Percentiles rank a stretch among this genome's conserved stretches.
These are phyloP conservation scores for Jatropha multifida DNA, from an alignment of 441 rosid species.

Conservation along the genomic window DNA sequence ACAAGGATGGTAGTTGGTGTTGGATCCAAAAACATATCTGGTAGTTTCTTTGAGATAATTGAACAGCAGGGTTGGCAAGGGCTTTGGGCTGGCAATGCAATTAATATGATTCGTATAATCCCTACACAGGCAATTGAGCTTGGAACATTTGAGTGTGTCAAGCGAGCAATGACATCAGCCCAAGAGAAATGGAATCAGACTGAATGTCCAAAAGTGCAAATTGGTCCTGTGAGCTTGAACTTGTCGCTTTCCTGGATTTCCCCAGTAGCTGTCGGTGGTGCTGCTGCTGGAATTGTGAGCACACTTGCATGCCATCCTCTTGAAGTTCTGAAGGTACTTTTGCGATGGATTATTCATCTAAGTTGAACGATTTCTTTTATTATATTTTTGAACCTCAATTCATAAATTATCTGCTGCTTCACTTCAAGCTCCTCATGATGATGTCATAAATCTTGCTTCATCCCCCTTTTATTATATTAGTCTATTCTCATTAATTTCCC, in stretches of 20 bases:
- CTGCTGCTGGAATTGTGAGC: constrained; percentile 90
- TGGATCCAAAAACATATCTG: constrained; percentile 81
- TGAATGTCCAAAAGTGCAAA: constrained; percentile 56
- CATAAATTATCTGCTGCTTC: not conserved
- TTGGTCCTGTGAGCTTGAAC: constrained; percentile 60
- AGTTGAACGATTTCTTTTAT: not conserved
- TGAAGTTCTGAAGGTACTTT: constrained; percentile 87
- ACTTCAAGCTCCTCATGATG: not conserved
- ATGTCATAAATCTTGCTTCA: not conserved
- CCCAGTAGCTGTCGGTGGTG: constrained; percentile 95
- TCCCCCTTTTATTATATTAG: not conserved
- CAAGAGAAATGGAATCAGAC: constrained; percentile 64
- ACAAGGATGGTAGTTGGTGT: constrained; percentile 98
- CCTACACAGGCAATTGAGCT: constrained; percentile 98
- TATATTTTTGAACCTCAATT: not conserved
- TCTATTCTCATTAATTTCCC: constrained; percentile 14
- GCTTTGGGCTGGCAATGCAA: constrained; percentile 95
- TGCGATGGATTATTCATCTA: not conserved
- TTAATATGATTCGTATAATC: constrained; percentile 87
- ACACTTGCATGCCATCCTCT: constrained; percentile 97
- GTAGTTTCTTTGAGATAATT: constrained; percentile 81
- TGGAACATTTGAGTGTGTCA: constrained; percentile 84
- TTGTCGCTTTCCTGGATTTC: constrained; percentile 83
- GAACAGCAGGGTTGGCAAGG: constrained; percentile 97
- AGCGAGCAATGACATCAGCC: constrained; percentile 71